phyloP scores from a whole-genome alignment of 768 basidiomycete species.

The Ramaria sp. region DNA sequence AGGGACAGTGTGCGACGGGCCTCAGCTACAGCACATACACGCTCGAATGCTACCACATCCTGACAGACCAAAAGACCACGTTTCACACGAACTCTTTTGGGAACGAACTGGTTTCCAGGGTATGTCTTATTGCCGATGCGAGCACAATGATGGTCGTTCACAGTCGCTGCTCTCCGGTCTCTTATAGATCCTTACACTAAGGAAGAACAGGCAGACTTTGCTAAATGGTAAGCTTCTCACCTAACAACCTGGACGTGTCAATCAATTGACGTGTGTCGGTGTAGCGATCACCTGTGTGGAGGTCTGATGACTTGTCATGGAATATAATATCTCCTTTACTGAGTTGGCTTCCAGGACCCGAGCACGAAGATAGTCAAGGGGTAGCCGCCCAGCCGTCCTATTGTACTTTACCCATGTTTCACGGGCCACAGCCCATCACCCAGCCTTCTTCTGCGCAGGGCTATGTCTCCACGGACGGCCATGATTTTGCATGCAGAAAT shows the following conservation, averaged over 20 bases:
- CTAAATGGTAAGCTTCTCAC: constrained; percentile 34
- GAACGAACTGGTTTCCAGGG: constrained; percentile 51
- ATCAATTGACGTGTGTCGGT: too few relatives aligned
- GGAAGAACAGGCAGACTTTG: constrained; percentile 45
- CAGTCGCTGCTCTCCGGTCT: neutral
- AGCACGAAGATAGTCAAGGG: constrained; percentile 32
- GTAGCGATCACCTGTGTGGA: constrained; percentile 40
- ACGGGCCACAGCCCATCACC: constrained; percentile 25
- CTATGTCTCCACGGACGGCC: constrained; percentile 47
- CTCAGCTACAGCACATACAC: constrained; percentile 37
- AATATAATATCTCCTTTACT: neutral
- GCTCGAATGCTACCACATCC: constrained; percentile 36
- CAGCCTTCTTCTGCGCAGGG: constrained; percentile 24
- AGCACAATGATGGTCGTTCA: neutral
- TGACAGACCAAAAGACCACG: constrained; percentile 36
- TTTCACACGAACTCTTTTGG: constrained; percentile 49
- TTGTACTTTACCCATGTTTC: constrained; percentile 46
- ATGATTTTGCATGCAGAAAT: constrained; percentile 42
- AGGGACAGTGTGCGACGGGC: constrained; percentile 27
- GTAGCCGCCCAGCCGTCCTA: constrained; percentile 38
- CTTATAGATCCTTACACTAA: constrained; percentile 44
- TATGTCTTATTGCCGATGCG: constrained; percentile 9
- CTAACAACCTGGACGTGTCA: too few relatives aligned
- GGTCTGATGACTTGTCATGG: constrained; percentile 22
- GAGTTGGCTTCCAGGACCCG: constrained; percentile 28